Evolutionary conservation across 2,329 filamentous ascomycete genomes (phyloP).

Genomic region (Canariomyces notabilis): DNA sequence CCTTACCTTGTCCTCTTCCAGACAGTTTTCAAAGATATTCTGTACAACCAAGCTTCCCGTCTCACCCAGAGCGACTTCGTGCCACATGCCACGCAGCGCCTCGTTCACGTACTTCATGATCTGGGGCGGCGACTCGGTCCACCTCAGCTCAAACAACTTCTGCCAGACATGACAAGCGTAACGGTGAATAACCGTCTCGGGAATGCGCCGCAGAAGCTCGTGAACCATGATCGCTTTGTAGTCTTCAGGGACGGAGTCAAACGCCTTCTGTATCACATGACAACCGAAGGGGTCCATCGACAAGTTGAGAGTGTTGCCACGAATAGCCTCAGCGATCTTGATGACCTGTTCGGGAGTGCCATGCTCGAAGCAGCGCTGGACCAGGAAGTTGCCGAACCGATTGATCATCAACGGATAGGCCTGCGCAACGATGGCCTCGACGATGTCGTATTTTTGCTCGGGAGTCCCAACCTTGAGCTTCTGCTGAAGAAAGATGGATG

Average conservation of each 20-base stretch:
- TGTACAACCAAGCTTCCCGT: slow-evolving; percentile 97
- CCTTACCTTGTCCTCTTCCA: slow-evolving; percentile 93
- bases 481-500: slow-evolving; percentile 97
- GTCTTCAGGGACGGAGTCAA: slow-evolving; percentile 94
- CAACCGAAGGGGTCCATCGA: slow-evolving; percentile 99
- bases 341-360: slow-evolving; percentile 91
- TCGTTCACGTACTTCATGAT: slow-evolving; percentile 99
- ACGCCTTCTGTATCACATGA: slow-evolving; percentile 97
- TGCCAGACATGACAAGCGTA: slow-evolving; percentile 99
- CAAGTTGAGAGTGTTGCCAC: slow-evolving; percentile 85
- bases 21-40: slow-evolving; percentile 98
- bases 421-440: slow-evolving; percentile 91
- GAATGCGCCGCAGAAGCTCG: slow-evolving; percentile 88
- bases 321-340: slow-evolving; percentile 89
- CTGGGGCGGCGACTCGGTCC: slow-evolving; percentile 89
- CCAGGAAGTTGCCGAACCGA: slow-evolving; percentile 95
- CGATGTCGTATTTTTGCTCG: slow-evolving; percentile 95
- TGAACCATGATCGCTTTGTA: slow-evolving; percentile 99
- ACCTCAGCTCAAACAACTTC: slow-evolving; percentile 96
- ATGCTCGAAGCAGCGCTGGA: slow-evolving; percentile 98
- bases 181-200: slow-evolving; percentile 95
- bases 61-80: slow-evolving; percentile 93
- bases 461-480: slow-evolving; percentile 95
- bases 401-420: slow-evolving; percentile 97
- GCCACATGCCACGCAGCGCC: slow-evolving; percentile 93